Conservation (phyloP, 305 asterid genomes). For the Solanum hybrid region DNA sequence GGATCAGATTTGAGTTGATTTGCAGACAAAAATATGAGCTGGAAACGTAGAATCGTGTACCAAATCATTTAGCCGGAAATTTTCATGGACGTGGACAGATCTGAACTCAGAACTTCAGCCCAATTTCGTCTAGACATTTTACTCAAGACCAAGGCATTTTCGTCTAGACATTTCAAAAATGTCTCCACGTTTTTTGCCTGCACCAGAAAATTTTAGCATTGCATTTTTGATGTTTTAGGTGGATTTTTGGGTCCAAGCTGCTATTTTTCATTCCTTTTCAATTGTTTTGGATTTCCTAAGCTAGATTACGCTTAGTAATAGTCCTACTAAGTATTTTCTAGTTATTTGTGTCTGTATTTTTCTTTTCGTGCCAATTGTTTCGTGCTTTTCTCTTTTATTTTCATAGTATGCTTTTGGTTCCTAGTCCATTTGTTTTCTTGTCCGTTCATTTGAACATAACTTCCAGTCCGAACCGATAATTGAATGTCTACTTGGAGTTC, state of each 20-base stretch:
- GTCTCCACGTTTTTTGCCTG: background rate
- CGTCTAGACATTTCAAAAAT: background rate
- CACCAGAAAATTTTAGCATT: background rate
- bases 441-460: background rate
- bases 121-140: background rate
- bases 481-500: background rate
- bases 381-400: background rate
- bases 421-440: background rate
- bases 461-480: background rate
- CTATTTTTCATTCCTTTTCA: background rate
- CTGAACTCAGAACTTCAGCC: background rate
- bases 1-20: background rate
- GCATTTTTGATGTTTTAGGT: background rate
- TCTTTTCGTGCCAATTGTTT: background rate
- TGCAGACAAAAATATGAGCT: background rate
- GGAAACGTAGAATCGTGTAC: background rate
- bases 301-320: background rate
- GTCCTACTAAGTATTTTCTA: background rate
- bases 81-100: background rate
- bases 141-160: background rate
- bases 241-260: background rate
- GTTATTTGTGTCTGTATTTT: background rate
- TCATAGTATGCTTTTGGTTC: background rate
- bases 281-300: background rate
- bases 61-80: background rate